Percentiles rank a stretch among this genome's conserved stretches.
phyloP scores from a whole-genome alignment of 1,284 basidiomycete species.

The Trametes versicolor region DNA sequence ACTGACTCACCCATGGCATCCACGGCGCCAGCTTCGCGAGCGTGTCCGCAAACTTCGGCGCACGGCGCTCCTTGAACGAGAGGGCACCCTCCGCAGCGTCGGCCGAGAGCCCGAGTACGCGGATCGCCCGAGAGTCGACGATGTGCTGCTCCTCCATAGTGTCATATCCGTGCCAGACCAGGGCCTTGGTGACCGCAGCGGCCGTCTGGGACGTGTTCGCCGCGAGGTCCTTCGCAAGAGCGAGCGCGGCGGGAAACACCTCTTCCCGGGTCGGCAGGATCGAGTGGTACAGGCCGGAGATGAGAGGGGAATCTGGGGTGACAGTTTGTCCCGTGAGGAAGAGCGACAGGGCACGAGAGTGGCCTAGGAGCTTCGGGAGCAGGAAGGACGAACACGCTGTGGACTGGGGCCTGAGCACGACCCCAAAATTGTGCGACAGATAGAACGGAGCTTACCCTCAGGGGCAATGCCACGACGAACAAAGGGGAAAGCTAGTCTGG shows the following conservation, averaged over 20 bases:
- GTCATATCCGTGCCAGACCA: conserved; percentile 59
- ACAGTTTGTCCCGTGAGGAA: conserved; percentile 58
- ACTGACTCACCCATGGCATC: conserved; percentile 59
- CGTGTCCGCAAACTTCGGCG: conserved; percentile 55
- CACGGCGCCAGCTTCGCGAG: conserved; percentile 49
- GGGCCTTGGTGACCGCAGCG: conserved; percentile 59
- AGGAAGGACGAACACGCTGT: conserved; percentile 61
- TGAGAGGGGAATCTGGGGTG: conserved; percentile 54
- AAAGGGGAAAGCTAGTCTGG: conserved; percentile 64
- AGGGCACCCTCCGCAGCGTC: conserved; percentile 59
- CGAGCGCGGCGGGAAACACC: conserved; percentile 61
- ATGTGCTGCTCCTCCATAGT: conserved; percentile 63
- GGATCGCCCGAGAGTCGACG: conserved; percentile 59
- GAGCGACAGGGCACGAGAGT: conserved; percentile 60
- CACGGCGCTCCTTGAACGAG: conserved; percentile 59
- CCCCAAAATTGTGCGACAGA: background rate
- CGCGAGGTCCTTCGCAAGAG: conserved; percentile 61
- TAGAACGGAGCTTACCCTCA: conserved; percentile 51
- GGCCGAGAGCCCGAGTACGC: conserved; percentile 47
- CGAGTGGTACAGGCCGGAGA: conserved; percentile 56
- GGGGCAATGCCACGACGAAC: conserved; percentile 62
- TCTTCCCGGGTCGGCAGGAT: conserved; percentile 58
- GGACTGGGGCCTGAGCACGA: background rate
- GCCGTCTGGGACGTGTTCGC: conserved; percentile 59
- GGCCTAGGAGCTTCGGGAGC: conserved; percentile 61